Evolutionary conservation across 2,329 filamentous ascomycete species (phyloP).

Genomic region (Alternaria dauci): DNA sequence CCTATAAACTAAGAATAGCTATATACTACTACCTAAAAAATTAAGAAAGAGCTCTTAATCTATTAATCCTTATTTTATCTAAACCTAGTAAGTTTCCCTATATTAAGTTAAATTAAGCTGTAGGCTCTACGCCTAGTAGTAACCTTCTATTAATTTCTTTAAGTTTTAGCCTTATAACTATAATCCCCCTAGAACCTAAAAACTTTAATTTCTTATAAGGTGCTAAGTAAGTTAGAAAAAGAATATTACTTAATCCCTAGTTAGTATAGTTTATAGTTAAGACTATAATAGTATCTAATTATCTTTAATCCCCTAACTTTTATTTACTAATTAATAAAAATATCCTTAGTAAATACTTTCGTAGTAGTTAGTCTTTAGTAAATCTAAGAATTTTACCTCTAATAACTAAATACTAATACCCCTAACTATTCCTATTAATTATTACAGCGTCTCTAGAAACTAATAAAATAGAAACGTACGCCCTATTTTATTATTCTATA

Average conservation of each 20-base stretch:
- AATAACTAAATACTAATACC: constrained; percentile 22
- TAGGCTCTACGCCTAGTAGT: constrained; percentile 16
- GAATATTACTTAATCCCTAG: constrained; percentile 46
- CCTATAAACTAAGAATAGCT: background rate
- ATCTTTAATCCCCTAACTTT: constrained; percentile 24
- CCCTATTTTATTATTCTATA: constrained; percentile 24
- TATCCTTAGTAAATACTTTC: constrained; percentile 23
- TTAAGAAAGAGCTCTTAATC: constrained; percentile 39
- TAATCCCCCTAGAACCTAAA: constrained; percentile 48
- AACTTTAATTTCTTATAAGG: constrained; percentile 50
- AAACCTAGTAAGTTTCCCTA: constrained; percentile 52
- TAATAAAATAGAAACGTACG: constrained; percentile 18
- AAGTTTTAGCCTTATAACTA: constrained; percentile 22
- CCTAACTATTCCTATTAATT: constrained; percentile 22
- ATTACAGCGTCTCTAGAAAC: constrained; percentile 19
- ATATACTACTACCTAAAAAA: constrained; percentile 24
- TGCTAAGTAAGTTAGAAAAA: constrained; percentile 41
- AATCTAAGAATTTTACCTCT: constrained; percentile 24
- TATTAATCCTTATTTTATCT: constrained; percentile 55
- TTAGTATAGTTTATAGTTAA: constrained; percentile 34
- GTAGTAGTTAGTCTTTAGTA: constrained; percentile 25
- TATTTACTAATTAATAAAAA: constrained; percentile 28
- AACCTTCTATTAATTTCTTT: constrained; percentile 17
- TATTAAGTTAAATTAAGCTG: constrained; percentile 52
- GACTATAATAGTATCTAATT: constrained; percentile 24